These are phyloP conservation scores for Chytriomyces sp. DNA, from an alignment of 192 early-diverging fungal genomes.

Conservation along the genomic window DNA sequence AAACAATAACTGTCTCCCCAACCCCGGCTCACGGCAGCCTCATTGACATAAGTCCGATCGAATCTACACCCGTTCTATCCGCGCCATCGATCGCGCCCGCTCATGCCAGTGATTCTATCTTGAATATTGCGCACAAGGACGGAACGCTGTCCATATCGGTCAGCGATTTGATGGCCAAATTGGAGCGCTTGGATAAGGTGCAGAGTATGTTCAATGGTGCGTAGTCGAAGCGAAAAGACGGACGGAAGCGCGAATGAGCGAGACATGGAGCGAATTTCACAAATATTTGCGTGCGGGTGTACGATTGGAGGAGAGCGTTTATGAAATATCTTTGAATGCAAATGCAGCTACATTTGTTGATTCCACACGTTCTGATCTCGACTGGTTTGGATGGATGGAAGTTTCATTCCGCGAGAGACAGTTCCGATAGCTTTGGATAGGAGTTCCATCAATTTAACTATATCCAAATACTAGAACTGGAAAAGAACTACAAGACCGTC, in stretches of 20 bases:
- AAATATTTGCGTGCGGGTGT: too few relatives aligned
- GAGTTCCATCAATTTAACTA: not conserved
- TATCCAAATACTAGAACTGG: constrained; percentile 6
- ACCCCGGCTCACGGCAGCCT: not conserved
- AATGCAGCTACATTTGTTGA: not conserved
- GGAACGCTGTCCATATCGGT: constrained; percentile 2
- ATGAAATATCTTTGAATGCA: too few relatives aligned
- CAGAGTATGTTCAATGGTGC: constrained; percentile 28
- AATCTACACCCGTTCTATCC: too few relatives aligned
- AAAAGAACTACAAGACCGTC: constrained; percentile 12
- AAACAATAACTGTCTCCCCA: not conserved
- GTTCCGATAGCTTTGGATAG: not conserved
- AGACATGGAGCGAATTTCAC: not conserved
- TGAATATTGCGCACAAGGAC: constrained; percentile 13
- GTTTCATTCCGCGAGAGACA: not conserved
- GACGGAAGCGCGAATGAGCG: not conserved
- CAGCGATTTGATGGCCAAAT: constrained; percentile 12
- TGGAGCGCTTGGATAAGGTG: constrained; percentile 23
- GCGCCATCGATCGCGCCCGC: too few relatives aligned
- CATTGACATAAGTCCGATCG: too few relatives aligned
- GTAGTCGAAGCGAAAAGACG: not conserved
- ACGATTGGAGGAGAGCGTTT: too few relatives aligned
- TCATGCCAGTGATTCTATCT: not conserved
- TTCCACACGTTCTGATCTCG: not conserved
- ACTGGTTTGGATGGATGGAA: not conserved